phyloP scores from a whole-genome alignment of 805 yeast genomes.

The Brettanomyces custersianus region DNA sequence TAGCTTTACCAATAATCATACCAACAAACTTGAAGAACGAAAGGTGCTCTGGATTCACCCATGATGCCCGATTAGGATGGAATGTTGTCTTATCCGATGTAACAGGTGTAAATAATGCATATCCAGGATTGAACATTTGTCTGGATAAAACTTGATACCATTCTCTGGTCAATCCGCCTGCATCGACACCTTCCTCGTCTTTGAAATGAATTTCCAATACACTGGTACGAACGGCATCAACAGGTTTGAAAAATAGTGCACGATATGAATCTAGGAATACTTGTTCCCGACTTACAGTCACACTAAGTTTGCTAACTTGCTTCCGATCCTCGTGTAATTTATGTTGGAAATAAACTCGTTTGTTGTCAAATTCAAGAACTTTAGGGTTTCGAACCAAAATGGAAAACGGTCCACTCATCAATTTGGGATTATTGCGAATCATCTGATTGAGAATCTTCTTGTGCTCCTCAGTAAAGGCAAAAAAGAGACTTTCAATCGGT shows the following conservation, averaged over 20 bases:
- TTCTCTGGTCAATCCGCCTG: constrained; percentile 96
- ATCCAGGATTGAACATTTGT: constrained; percentile 94
- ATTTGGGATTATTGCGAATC: constrained; percentile 83
- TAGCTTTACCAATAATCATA: constrained; percentile 87
- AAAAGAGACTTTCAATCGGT: constrained; percentile 71
- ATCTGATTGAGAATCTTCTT: constrained; percentile 80
- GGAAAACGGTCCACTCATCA: constrained; percentile 94
- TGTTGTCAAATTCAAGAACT: constrained; percentile 90
- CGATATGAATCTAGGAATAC: constrained; percentile 89
- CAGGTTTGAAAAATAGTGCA: constrained; percentile 67
- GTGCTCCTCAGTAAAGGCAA: constrained; percentile 82
- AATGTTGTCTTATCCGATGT: constrained; percentile 88
- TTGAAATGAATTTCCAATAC: constrained; percentile 75
- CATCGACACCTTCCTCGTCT: constrained; percentile 96
- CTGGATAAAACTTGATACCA: constrained; percentile 93
- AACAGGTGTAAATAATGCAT: constrained; percentile 85
- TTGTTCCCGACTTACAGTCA: constrained; percentile 76
- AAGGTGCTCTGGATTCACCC: constrained; percentile 87
- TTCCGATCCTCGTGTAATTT: constrained; percentile 48
- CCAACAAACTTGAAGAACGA: constrained; percentile 94
- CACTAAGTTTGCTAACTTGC: constrained; percentile 37
- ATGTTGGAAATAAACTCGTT: constrained; percentile 74
- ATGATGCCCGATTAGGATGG: constrained; percentile 90
- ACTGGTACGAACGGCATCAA: constrained; percentile 62
- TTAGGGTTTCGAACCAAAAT: constrained; percentile 81